Base-by-base conservation (phyloP, 2,329 filamentous ascomycete species). In the Pleomassaria siparia region DNA sequence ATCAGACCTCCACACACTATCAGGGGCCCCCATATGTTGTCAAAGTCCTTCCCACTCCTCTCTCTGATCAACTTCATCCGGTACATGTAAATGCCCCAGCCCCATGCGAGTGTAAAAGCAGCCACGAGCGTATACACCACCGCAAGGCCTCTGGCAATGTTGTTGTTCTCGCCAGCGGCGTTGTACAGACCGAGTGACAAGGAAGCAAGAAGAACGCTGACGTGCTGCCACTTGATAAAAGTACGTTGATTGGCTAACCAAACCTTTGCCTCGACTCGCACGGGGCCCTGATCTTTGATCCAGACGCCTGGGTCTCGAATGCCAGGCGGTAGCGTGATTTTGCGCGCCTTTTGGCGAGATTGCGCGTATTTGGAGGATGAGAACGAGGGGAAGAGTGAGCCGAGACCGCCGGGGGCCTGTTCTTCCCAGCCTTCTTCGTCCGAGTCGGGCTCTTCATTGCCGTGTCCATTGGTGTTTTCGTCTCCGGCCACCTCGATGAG, bases 211-310 rank as follows among this genome's bases (percentile, higher is more conserved):
- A 99, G 79, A 40, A 99, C 84, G 52, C 85, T 87, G 63, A 99
- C 91, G 70, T 97, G 91, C 76, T 97, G 89, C 94, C 94, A 99
- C 72, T 96, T 97, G 72, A 99, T 86, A 69, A 96, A 99, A 0
- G 94, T 99, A 52, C 94, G 87, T 74, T 99, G 92, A 72, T 99
- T 99, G 45, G 94, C 94, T 47, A 99, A 85, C 92, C 94, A 99
- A 24, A 99, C 92, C 74, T 99, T 99, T 52, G 90, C 91, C 75
- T 99, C 94, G 47, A 99, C 90, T 66, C 91, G 88, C 55, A 97
- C 81, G 28, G 91, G 88, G 2, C 94, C 92, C 26, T 87, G 82
- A 72, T 99, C 95, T 76, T 99, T 99, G 78, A 99, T 89, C 85
- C 92, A 95, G 56, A 84, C 80, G 8, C 81, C 83, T 1, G 94